Evolutionary conservation across 495 filamentous ascomycete genomes (phyloP).

Genomic region (Neurospora terricola): DNA sequence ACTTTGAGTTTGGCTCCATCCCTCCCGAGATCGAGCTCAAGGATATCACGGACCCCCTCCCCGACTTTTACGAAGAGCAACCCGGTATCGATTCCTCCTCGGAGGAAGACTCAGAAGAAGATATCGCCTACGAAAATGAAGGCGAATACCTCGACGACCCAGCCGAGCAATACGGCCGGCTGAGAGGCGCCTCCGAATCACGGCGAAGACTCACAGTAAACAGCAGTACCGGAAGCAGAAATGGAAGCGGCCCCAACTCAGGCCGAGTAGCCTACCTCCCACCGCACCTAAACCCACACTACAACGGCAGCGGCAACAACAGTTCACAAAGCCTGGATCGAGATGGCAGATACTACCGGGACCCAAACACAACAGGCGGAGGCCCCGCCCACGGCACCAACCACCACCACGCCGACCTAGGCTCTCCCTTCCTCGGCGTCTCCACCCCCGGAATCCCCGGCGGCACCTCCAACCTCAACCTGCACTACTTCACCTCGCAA

Average conservation of each 20-base stretch:
- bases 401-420: slow-evolving; percentile 40
- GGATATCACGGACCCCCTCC: slow-evolving; percentile 88
- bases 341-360: background rate
- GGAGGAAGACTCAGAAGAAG: slow-evolving; percentile 28
- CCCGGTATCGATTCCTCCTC: slow-evolving; percentile 33
- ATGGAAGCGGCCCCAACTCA: background rate
- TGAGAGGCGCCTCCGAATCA: slow-evolving; percentile 7
- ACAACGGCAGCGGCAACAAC: background rate
- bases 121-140: slow-evolving; percentile 27
- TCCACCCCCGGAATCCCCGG: slow-evolving; percentile 73
- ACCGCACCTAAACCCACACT: slow-evolving; percentile 24
- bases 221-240: slow-evolving; percentile 10
- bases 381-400: slow-evolving; percentile 10
- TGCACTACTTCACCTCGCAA: slow-evolving; percentile 85
- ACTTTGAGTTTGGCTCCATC: slow-evolving; percentile 82
- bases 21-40: slow-evolving; percentile 83
- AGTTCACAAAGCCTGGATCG: background rate
- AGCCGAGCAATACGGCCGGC: slow-evolving; percentile 15
- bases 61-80: slow-evolving; percentile 93
- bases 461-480: slow-evolving; percentile 77
- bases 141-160: slow-evolving; percentile 24
- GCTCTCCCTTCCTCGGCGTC: slow-evolving; percentile 55
- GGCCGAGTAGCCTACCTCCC: slow-evolving; percentile 11
- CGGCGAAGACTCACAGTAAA: slow-evolving; percentile 19
- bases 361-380: slow-evolving; percentile 1